A percentile compares a stretch with the other conserved stretches of the same genome.
These are phyloP conservation scores for Cucumis sativus DNA, from an alignment of 306 rosid species.

Conservation along the genomic window DNA sequence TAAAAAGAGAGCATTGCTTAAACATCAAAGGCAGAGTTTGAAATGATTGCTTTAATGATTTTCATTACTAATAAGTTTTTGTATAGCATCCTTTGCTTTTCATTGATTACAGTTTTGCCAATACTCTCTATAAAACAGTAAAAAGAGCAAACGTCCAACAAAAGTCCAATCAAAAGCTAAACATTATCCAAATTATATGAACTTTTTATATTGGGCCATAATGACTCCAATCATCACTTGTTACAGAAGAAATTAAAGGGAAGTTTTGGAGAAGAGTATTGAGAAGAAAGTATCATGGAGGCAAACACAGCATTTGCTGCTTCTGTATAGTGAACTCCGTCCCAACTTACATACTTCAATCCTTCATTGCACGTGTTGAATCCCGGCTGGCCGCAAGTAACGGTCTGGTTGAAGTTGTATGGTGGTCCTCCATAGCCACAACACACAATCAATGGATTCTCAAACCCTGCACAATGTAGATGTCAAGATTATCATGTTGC, in stretches of 20 bases:
- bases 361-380: slow-evolving; percentile 15
- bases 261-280: slow-evolving; percentile 14
- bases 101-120: not conserved
- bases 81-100: not conserved
- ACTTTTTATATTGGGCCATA: not conserved
- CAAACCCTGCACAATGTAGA: slow-evolving; percentile 5
- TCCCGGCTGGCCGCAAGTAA: slow-evolving; percentile 10
- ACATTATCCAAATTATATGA: not conserved
- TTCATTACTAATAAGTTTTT: too few relatives aligned
- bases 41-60: too few relatives aligned
- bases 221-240: not conserved
- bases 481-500: not conserved
- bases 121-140: not conserved
- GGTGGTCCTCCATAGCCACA: slow-evolving; percentile 27
- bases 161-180: not conserved
- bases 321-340: slow-evolving; percentile 23
- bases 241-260: slow-evolving; percentile 11
- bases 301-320: slow-evolving; percentile 20
- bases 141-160: not conserved
- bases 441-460: slow-evolving; percentile 17
- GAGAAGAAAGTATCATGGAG: slow-evolving; percentile 19
- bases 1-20: too few relatives aligned
- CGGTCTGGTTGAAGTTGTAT: slow-evolving; percentile 12
- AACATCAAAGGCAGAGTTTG: too few relatives aligned
- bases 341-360: slow-evolving; percentile 20